A percentile compares a stretch with the other conserved stretches of the same genome.
Evolutionary conservation across 805 yeast genomes (phyloP).

Genomic region (Candida yuanshanica): DNA sequence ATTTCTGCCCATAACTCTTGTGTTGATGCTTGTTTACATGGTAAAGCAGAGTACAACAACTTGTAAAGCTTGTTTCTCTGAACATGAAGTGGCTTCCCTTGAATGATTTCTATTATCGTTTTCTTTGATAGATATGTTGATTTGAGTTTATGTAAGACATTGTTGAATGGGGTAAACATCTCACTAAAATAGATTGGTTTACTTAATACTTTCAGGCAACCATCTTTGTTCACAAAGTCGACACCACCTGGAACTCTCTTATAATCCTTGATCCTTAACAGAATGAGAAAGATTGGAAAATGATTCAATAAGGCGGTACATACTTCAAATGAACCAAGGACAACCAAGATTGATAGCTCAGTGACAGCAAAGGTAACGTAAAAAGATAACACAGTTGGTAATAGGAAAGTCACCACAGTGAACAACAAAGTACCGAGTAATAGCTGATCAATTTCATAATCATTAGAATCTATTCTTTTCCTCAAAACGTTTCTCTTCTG

Average conservation of each 20-base stretch:
- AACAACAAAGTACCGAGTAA: slow-evolving; percentile 85
- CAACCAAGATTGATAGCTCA: slow-evolving; percentile 43
- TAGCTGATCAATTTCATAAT: slow-evolving; percentile 81
- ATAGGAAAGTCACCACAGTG: slow-evolving; percentile 66
- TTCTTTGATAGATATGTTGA: slow-evolving; percentile 37
- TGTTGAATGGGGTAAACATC: slow-evolving; percentile 45
- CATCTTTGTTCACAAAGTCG: slow-evolving; percentile 17
- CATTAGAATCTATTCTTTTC: slow-evolving; percentile 77
- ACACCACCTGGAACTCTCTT: slow-evolving; percentile 61
- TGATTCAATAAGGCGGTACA: slow-evolving; percentile 65
- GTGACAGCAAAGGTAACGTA: slow-evolving; percentile 66
- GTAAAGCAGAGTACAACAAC: slow-evolving; percentile 47
- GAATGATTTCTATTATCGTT: slow-evolving; percentile 34
- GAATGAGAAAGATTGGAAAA: slow-evolving; percentile 77
- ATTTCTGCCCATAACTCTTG: slow-evolving; percentile 4
- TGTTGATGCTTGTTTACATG: slow-evolving; percentile 24
- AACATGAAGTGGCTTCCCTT: slow-evolving; percentile 40
- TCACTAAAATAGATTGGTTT: slow-evolving; percentile 38
- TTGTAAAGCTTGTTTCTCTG: slow-evolving; percentile 44
- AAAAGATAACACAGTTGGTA: slow-evolving; percentile 87
- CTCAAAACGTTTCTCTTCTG: slow-evolving; percentile 80
- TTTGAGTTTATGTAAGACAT: slow-evolving; percentile 34
- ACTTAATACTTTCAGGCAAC: slow-evolving; percentile 30
- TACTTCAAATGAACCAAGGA: slow-evolving; percentile 51
- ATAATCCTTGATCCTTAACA: slow-evolving; percentile 76